Base-by-base conservation (phyloP, 192 early-diverging fungal species). In the Kickxella alabastrina region DNA sequence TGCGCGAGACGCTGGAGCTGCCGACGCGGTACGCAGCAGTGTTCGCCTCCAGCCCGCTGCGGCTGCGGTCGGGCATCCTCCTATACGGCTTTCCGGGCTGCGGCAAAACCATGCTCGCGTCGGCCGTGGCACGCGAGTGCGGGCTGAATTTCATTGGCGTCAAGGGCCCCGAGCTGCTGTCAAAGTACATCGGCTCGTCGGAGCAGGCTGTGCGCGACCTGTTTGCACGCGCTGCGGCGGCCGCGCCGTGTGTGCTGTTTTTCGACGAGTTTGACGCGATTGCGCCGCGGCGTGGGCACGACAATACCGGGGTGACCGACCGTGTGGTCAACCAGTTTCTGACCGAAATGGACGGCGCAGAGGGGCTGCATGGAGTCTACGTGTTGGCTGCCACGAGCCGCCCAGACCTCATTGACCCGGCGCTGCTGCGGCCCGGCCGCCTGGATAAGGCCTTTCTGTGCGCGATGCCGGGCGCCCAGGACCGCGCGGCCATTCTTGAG, bases 241-340 rank as follows among this genome's bases (percentile, higher is more conserved):
- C 94, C 5, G 87, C 85, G 46, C 96, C 96, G 10, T 99, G 96
- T 49, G 87, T 95, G 4, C 59, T 97, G 40, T 99, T 99, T 59
- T 99, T 99, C 76, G 96, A 99, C 59, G 96, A 99, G 72, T 95
- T 99, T 78, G 96, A 99, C 56, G 80, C 90, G 28, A 92, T 99
- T 73, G 96, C 96, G 0, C 96, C 96, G 26, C 79, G 92, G 26
- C 82, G 93, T 64, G 96, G 96, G n/a, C 90, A 92, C 35, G 96
- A 99, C 57, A 97, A 93, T 62, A 93, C 94, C 6, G 96, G 96
- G 44, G 96, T 99, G 5, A 99, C 96, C 0, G 96, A 99, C 63
- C 82, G 96, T 31, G 94, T 99, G 0, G 96, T 99, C 15, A 99
- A 99, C 68, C 96, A 99, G 69, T 87, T 99, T 78, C 54, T 99